These are phyloP conservation scores for Raddia guianensis DNA, from an alignment of 176 grass and related monocot genomes.

Conservation along the genomic window DNA sequence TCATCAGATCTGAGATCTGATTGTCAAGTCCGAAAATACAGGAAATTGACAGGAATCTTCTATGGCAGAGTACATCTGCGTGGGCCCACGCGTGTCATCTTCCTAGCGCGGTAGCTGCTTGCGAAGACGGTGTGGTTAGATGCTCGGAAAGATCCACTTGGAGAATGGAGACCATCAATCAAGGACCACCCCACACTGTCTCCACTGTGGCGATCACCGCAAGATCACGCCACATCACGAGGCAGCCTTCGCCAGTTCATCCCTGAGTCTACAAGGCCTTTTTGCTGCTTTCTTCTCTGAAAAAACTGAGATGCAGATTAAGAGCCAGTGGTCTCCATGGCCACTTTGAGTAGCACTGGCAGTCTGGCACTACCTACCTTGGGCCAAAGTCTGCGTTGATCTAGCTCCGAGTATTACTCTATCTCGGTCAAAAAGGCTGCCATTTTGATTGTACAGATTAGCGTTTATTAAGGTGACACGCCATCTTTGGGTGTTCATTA, in stretches of 20 bases:
- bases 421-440: no score
- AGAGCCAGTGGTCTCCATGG: neutral
- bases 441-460: no score
- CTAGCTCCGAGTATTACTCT: no score
- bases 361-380: neutral
- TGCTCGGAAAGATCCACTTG: constrained; percentile 15
- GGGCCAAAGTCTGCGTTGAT: constrained; percentile 33
- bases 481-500: no score
- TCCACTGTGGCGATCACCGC: constrained; percentile 24
- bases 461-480: no score
- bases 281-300: neutral
- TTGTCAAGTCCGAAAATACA: neutral
- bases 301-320: neutral
- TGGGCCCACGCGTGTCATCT: constrained; percentile 34
- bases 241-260: constrained; percentile 9
- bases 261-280: neutral
- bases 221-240: constrained; percentile 34
- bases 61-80: neutral
- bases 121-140: constrained; percentile 18
- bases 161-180: no score
- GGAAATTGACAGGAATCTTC: neutral
- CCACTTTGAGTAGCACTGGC: neutral
- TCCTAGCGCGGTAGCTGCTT: neutral
- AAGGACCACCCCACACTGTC: constrained; percentile 32
- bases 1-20: constrained; percentile 10